phyloP scores from a whole-genome alignment of 2,329 filamentous ascomycete genomes.

The Stagonosporopsis chrysanthemi region DNA sequence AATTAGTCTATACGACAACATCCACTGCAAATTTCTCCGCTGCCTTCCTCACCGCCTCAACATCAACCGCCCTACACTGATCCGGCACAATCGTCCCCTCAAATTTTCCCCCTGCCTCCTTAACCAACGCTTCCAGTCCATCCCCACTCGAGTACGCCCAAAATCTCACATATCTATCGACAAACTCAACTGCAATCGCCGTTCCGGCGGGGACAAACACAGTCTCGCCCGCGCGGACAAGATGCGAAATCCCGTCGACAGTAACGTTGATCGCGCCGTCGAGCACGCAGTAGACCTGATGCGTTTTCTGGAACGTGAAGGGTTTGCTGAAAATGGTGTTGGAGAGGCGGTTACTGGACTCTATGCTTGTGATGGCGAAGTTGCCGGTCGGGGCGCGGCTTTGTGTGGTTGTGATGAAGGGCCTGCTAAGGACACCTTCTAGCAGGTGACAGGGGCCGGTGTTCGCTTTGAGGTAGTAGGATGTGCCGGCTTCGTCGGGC shows the following conservation, averaged over 20 bases:
- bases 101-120: slow-evolving; percentile 24
- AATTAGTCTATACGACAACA: too few species aligned
- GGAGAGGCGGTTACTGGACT: slow-evolving; percentile 23
- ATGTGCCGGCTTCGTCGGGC: slow-evolving; percentile 11
- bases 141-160: slow-evolving; percentile 31
- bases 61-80: slow-evolving; percentile 8
- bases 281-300: slow-evolving; percentile 28
- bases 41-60: slow-evolving; percentile 9
- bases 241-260: slow-evolving; percentile 16
- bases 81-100: slow-evolving; percentile 28
- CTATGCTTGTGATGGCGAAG: slow-evolving; percentile 30
- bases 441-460: slow-evolving; percentile 28
- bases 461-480: slow-evolving; percentile 31
- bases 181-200: slow-evolving; percentile 22
- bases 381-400: slow-evolving; percentile 21
- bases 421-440: slow-evolving; percentile 23
- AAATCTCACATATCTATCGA: slow-evolving; percentile 27
- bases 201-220: slow-evolving; percentile 29
- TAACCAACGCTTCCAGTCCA: slow-evolving; percentile 28
- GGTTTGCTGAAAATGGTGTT: slow-evolving; percentile 21
- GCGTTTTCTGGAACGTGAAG: slow-evolving; percentile 21
- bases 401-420: slow-evolving; percentile 29
- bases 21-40: slow-evolving; percentile 12
- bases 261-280: slow-evolving; percentile 26
- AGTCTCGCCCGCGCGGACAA: slow-evolving; percentile 28